Evolutionary conservation across 345 rosid genomes (phyloP).

Genomic region (Lenwebbia sp.): DNA sequence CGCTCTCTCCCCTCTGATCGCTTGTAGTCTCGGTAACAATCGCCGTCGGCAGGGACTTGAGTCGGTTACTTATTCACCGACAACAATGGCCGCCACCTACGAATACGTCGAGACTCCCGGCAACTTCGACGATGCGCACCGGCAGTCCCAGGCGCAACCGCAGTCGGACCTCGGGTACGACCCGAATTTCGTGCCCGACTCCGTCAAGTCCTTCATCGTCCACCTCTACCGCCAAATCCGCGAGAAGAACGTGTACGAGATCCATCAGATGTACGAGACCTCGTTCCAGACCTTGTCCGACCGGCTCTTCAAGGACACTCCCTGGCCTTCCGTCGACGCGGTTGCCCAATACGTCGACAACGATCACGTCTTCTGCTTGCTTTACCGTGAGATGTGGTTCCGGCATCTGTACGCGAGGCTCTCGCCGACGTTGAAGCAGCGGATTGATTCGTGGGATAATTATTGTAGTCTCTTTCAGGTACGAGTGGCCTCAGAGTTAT

Average conservation of each 20-base stretch:
- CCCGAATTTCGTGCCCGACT: slow-evolving; percentile 87
- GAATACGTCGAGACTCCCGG: slow-evolving; percentile 39
- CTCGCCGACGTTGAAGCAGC: slow-evolving; percentile 80
- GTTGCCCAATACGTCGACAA: slow-evolving; percentile 79
- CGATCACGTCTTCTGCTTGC: slow-evolving; percentile 88
- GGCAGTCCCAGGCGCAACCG: slow-evolving; percentile 9
- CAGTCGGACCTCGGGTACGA: slow-evolving; percentile 49
- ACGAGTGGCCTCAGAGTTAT: background rate
- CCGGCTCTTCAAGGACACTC: slow-evolving; percentile 83
- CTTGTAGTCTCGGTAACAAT: background rate
- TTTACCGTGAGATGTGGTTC: slow-evolving; percentile 99
- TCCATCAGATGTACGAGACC: slow-evolving; percentile 97
- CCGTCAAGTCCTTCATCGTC: slow-evolving; percentile 81
- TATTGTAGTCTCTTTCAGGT: slow-evolving; percentile 90
- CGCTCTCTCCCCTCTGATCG: background rate
- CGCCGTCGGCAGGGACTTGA: too few species aligned
- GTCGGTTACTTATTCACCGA: background rate
- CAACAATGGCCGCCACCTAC: slow-evolving; percentile 34
- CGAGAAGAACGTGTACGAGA: slow-evolving; percentile 97
- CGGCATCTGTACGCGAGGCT: slow-evolving; percentile 90
- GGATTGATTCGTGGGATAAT: slow-evolving; percentile 97
- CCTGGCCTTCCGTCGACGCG: slow-evolving; percentile 96
- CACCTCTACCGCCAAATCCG: slow-evolving; percentile 97
- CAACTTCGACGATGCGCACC: slow-evolving; percentile 46
- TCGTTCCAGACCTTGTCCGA: slow-evolving; percentile 89